Evolutionary conservation across 331 rosid species (phyloP).

Genomic region (Dryas integrifolia): DNA sequence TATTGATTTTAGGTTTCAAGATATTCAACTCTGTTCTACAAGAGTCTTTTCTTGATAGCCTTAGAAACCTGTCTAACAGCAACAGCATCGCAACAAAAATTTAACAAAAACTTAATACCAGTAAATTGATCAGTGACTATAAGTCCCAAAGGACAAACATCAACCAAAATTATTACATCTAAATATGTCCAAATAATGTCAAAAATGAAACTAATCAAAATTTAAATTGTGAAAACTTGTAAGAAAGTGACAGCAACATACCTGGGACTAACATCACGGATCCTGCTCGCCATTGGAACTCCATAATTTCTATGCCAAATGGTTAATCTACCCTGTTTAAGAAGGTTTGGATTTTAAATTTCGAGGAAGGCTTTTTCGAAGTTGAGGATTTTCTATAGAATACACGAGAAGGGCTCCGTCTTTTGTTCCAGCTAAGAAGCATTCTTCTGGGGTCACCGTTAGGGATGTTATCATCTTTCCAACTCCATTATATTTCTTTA

Average conservation of each 20-base stretch:
- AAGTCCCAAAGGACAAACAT: constrained; percentile 1
- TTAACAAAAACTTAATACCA: background rate
- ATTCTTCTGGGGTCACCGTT: constrained; percentile 82
- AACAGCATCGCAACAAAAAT: no score
- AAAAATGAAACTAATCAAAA: constrained; percentile 13
- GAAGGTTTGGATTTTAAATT: constrained; percentile 51
- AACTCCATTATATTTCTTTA: constrained; percentile 71
- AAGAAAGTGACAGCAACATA: constrained; percentile 29
- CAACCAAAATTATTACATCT: background rate
- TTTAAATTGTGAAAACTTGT: constrained; percentile 7
- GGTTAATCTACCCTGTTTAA: constrained; percentile 32
- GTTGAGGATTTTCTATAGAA: constrained; percentile 85
- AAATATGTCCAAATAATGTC: background rate
- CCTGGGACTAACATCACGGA: constrained; percentile 47
- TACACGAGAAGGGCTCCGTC: constrained; percentile 89
- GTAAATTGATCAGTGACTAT: background rate
- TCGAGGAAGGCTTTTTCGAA: constrained; percentile 55
- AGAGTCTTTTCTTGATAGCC: no score
- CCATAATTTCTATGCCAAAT: constrained; percentile 27
- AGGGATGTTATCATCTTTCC: constrained; percentile 84
- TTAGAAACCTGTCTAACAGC: no score
- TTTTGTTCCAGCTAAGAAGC: constrained; percentile 92
- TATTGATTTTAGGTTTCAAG: no score
- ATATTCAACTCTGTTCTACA: no score
- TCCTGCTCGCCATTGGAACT: constrained; percentile 31